Evolutionary conservation across 1,284 basidiomycete genomes (phyloP).

Genomic region (Singerocomus inundabilis): DNA sequence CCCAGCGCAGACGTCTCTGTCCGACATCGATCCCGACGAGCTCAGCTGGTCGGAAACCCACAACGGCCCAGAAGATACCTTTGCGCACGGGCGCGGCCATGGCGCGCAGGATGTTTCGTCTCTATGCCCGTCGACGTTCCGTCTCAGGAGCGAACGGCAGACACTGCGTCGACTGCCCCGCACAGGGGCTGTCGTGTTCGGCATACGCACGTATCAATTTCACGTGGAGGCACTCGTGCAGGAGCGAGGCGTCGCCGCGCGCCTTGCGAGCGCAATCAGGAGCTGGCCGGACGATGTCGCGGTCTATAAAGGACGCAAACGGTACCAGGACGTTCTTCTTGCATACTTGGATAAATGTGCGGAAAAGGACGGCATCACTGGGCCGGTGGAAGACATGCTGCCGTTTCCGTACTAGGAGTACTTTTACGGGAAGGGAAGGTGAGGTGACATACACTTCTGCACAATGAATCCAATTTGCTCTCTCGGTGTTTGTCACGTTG

Average conservation of each 20-base stretch:
- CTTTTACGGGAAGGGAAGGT: too few species aligned
- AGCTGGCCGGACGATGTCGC: constrained; percentile 70
- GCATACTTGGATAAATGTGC: constrained; percentile 49
- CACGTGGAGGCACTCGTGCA: constrained; percentile 54
- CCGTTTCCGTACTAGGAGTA: constrained; percentile 23
- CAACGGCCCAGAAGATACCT: constrained; percentile 63
- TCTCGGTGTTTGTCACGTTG: too few species aligned
- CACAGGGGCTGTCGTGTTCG: constrained; percentile 74
- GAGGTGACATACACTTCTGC: too few species aligned
- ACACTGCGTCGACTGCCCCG: constrained; percentile 65
- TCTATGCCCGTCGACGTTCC: constrained; percentile 47
- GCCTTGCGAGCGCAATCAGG: constrained; percentile 65
- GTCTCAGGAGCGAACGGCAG: constrained; percentile 70
- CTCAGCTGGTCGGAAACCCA: constrained; percentile 65
- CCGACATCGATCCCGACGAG: constrained; percentile 57
- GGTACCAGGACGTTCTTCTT: constrained; percentile 47
- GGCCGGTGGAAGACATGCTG: constrained; percentile 12
- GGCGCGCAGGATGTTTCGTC: constrained; percentile 22
- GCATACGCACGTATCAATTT: constrained; percentile 72
- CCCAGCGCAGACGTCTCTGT: constrained; percentile 28
- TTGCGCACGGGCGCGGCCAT: constrained; percentile 37
- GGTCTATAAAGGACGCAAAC: constrained; percentile 56
- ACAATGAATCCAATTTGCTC: too few species aligned
- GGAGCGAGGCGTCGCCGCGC: constrained; percentile 64
- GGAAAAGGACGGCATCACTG: constrained; percentile 26